These are phyloP conservation scores for Brassica cretica DNA, from an alignment of 345 rosid genomes.

Conservation along the genomic window DNA sequence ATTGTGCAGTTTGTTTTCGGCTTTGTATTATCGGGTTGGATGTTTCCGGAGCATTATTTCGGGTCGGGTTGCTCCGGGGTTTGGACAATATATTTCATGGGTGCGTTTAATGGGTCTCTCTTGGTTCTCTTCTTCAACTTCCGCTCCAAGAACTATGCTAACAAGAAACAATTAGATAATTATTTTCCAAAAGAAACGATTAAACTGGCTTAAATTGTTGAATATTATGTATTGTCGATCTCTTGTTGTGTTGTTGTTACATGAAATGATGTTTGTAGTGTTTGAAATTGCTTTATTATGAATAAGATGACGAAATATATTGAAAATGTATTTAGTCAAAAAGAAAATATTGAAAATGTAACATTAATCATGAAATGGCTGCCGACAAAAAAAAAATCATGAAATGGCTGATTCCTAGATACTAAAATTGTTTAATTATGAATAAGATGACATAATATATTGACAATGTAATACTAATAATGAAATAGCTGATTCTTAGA, in stretches of 20 bases:
- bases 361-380: neutral
- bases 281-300: neutral
- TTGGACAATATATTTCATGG: slow-evolving; percentile 65
- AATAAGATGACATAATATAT: slow-evolving; percentile 7
- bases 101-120: slow-evolving; percentile 63
- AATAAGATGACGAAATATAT: slow-evolving; percentile 4
- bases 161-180: neutral
- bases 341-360: neutral
- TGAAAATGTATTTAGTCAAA: neutral
- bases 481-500: neutral
- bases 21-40: slow-evolving; percentile 46
- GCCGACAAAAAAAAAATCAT: too few relatives aligned
- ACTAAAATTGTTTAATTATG: neutral
- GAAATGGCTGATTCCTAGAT: neutral
- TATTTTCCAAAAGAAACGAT: neutral
- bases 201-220: neutral
- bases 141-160: slow-evolving; percentile 53
- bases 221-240: neutral
- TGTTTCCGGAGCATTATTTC: slow-evolving; percentile 50
- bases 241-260: neutral
- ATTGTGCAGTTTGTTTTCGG: slow-evolving; percentile 71
- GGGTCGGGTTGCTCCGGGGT: slow-evolving; percentile 70
- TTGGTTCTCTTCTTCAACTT: slow-evolving; percentile 66
- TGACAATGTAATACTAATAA: neutral
- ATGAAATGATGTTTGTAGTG: neutral